These are phyloP conservation scores for Gelatoporia subvermispora DNA, from an alignment of 768 basidiomycete genomes.

Conservation along the genomic window DNA sequence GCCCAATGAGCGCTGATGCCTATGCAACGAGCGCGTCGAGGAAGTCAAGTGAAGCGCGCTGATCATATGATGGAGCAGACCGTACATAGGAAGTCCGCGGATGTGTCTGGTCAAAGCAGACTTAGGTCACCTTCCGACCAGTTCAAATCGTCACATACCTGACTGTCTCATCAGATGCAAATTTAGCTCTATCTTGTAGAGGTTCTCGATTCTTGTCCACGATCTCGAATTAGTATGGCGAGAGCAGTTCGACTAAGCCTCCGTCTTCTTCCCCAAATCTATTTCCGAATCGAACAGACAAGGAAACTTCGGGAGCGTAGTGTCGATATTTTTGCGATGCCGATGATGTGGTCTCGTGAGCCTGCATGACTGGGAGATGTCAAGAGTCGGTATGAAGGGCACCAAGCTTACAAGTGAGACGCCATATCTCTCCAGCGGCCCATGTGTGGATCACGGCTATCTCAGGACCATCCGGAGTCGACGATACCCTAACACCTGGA, in stretches of 20 bases:
- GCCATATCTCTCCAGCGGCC: slow-evolving; percentile 57
- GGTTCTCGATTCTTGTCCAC: slow-evolving; percentile 44
- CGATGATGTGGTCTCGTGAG: slow-evolving; percentile 48
- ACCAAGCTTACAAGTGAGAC: too few relatives aligned
- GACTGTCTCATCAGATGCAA: slow-evolving; percentile 20
- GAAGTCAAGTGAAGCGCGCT: too few relatives aligned
- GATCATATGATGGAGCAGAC: too few relatives aligned
- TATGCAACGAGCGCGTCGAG: too few relatives aligned
- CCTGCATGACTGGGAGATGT: slow-evolving; percentile 45
- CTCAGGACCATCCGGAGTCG: not conserved
- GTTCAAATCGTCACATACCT: not conserved
- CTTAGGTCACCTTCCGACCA: not conserved
- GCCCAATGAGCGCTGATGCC: too few relatives aligned
- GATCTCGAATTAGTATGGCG: slow-evolving; percentile 72
- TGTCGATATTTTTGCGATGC: slow-evolving; percentile 45
- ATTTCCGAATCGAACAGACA: slow-evolving; percentile 56
- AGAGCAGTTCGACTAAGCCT: slow-evolving; percentile 61
- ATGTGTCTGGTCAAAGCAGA: slow-evolving; percentile 11
- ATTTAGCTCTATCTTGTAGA: slow-evolving; percentile 11
- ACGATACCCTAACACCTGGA: slow-evolving; percentile 22
- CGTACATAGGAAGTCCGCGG: slow-evolving; percentile 50
- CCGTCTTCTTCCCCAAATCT: slow-evolving; percentile 37
- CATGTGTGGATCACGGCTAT: slow-evolving; percentile 69
- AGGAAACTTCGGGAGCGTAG: slow-evolving; percentile 63
- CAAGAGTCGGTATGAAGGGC: slow-evolving; percentile 1